These are phyloP conservation scores for Paramecium sexaurelia DNA, from an alignment of 73 alveolate genomes.

Conservation along the genomic window DNA sequence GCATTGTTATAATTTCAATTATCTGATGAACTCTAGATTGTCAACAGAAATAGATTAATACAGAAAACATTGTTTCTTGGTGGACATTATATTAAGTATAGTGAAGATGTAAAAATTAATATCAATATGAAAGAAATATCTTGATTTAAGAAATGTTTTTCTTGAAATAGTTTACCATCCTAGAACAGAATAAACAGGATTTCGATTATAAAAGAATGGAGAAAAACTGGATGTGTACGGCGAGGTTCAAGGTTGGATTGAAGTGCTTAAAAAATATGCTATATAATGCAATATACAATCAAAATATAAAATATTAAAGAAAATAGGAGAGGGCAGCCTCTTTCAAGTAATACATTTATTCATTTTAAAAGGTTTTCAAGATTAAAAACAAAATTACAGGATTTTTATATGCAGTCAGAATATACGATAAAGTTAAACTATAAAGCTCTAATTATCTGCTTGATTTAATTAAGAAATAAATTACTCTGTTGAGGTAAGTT, in stretches of 20 bases:
- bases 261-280: not conserved
- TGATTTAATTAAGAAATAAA: constrained; percentile 1
- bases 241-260: not conserved
- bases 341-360: not conserved
- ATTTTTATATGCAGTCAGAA: not conserved
- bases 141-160: not conserved
- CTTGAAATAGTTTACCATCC: constrained; percentile 10
- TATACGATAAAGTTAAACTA: not conserved
- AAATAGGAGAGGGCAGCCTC: constrained; percentile 61
- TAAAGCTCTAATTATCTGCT: not conserved
- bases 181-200: not conserved
- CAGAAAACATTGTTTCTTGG: not conserved
- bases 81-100: not conserved
- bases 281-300: not conserved
- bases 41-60: not conserved
- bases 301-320: constrained; percentile 67
- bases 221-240: constrained; percentile 41
- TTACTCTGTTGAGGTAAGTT: constrained; percentile 61
- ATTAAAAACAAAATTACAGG: not conserved
- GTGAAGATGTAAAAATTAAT: not conserved
- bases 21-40: not conserved
- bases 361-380: not conserved
- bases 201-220: not conserved
- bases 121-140: not conserved
- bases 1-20: not conserved